Evolutionary conservation across 306 rosid species (phyloP).

Genomic region (Canavalia ensiformis): DNA sequence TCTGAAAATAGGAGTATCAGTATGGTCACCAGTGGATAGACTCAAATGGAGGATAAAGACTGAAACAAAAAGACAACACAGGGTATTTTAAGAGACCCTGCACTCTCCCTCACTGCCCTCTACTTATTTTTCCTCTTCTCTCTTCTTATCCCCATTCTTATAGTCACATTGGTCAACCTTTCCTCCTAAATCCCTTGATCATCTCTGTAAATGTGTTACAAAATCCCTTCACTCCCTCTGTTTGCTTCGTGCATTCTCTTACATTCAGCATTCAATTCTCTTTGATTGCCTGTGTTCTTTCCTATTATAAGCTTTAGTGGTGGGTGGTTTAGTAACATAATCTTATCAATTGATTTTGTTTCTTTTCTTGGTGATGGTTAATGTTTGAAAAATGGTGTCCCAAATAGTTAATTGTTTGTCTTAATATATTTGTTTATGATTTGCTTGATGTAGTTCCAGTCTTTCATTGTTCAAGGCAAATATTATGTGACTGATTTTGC

Average conservation of each 20-base stretch:
- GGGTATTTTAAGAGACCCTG: too few species aligned
- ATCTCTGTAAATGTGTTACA: too few species aligned
- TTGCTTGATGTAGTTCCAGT: slow-evolving; percentile 6
- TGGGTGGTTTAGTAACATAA: not conserved
- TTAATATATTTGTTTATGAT: not conserved
- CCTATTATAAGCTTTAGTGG: not conserved
- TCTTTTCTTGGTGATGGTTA: slow-evolving; percentile 28
- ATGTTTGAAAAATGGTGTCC: slow-evolving; percentile 26
- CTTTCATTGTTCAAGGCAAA: not conserved
- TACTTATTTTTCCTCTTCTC: too few species aligned
- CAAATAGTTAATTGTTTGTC: not conserved
- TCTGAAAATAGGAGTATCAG: too few species aligned
- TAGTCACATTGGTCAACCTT: not conserved
- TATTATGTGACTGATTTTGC: slow-evolving; percentile 19
- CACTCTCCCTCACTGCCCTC: too few species aligned
- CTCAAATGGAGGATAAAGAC: too few species aligned
- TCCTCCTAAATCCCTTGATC: too few species aligned
- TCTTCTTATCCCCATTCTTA: not conserved
- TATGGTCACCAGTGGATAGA: too few species aligned
- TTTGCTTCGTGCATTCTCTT: too few species aligned
- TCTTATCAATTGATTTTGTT: slow-evolving; percentile 1
- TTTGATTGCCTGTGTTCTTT: not conserved
- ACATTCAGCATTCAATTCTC: too few species aligned
- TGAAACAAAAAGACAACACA: too few species aligned
- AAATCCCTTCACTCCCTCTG: too few species aligned